Evolutionary conservation across 495 filamentous ascomycete species (phyloP), one percentile per base, ranked within the genome.

Genomic region (Pseudomonodictys pantanalensis): DNA sequence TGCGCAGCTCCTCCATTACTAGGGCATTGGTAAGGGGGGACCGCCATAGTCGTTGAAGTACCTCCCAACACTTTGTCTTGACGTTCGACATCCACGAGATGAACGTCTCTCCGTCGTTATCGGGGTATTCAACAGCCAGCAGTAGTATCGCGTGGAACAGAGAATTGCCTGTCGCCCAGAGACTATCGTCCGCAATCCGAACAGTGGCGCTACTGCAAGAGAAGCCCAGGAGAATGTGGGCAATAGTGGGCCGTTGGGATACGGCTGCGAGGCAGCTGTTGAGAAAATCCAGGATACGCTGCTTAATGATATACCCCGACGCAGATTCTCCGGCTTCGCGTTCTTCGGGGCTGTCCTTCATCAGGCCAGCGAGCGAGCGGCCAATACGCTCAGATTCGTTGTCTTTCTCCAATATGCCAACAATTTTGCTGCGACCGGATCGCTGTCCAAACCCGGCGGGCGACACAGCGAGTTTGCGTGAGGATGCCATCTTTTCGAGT

Each of bases 191-290:
- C 42, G 84, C 73, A 23, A 93, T 73, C 47, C 80, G 81, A 17
- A 97, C 73, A n/a, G 77, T 75, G 47, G 80, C 80, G 20, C 84
- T 78, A 23, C 82, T 79, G 65, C 89, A 92, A 28, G 78, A 77
- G 69, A 99, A 97, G 0, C 93, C 93, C 20, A 99, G 86, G 18
- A 99, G 73, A 41, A 93, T 77, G 72, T 99, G 93, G 2, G 92
- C 92, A 44, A 97, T 83, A 15, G 85, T 92, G 3, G 92, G 91
- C 43, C 79, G 74, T 64, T 86, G 81, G 25, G 86, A 83, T 25
- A 85, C 82, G 17, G 85, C 81, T 38, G 77, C 79, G 8, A 99
- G 73, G 69, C 88, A 91, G 60, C 81, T 82, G 66, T 89, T 86
- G 25, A 99, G 78, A 59, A 97, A 90, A 38, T 87, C 85, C 9